Percentiles rank a stretch among this genome's conserved stretches.
phyloP scores from a whole-genome alignment of 805 yeast genomes.

The Tetrapisispora iriomotensis region DNA sequence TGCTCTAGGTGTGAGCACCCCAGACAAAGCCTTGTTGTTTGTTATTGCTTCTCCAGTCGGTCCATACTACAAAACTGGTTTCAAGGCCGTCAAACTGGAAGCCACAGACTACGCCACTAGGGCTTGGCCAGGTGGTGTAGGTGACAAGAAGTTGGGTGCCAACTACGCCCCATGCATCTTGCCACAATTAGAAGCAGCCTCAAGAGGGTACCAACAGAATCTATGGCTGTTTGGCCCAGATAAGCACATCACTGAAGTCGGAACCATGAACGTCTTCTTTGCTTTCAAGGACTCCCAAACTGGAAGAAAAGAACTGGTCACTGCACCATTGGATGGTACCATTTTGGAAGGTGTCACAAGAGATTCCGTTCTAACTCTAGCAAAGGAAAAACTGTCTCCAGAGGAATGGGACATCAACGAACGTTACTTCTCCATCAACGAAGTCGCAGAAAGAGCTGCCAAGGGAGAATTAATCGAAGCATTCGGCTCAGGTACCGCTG shows the following conservation, averaged over 20 bases:
- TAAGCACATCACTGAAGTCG: constrained; percentile 83
- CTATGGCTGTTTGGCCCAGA: constrained; percentile 93
- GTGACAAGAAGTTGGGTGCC: constrained; percentile 92
- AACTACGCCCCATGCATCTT: constrained; percentile 92
- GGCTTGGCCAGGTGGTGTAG: constrained; percentile 99
- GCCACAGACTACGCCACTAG: constrained; percentile 93
- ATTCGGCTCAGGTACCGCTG: constrained; percentile 98
- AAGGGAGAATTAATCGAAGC: constrained; percentile 85
- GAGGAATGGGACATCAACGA: constrained; percentile 75
- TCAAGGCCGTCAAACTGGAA: constrained; percentile 86
- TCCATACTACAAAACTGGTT: constrained; percentile 91
- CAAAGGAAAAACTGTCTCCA: constrained; percentile 61
- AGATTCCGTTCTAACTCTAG: constrained; percentile 70
- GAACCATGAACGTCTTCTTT: constrained; percentile 91
- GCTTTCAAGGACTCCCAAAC: constrained; percentile 61
- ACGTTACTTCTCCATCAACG: constrained; percentile 72
- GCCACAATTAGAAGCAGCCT: constrained; percentile 84
- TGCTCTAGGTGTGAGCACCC: constrained; percentile 75
- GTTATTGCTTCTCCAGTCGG: constrained; percentile 95
- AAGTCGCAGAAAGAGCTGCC: constrained; percentile 64
- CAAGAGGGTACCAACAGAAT: constrained; percentile 88
- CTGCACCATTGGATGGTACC: constrained; percentile 95
- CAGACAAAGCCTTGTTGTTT: constrained; percentile 69
- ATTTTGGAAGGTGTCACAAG: constrained; percentile 94
- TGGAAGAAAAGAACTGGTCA: constrained; percentile 82